Conservation (phyloP, 495 filamentous ascomycete species). For the Cenococcum geophilum region DNA sequence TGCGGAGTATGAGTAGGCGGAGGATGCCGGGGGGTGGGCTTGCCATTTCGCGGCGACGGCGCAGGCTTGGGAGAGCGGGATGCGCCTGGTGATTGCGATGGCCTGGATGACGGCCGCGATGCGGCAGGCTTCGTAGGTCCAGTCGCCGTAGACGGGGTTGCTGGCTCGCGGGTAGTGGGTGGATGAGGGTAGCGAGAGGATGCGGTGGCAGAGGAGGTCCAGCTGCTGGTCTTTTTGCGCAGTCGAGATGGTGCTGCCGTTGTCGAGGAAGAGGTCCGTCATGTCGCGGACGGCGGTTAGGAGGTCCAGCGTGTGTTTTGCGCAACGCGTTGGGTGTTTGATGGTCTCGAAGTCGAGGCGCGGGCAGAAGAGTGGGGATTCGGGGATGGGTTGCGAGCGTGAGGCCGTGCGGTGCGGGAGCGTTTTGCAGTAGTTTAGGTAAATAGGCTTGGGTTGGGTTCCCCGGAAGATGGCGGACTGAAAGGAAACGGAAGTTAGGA, state of each 20-base stretch:
- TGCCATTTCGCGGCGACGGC: conserved; percentile 16
- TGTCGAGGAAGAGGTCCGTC: conserved; percentile 29
- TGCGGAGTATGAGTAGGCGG: background rate
- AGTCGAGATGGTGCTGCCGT: conserved; percentile 4
- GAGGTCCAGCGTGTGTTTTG: conserved; percentile 11
- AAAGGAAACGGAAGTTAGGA: conserved; percentile 24
- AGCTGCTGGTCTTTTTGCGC: conserved; percentile 11
- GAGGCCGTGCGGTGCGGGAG: conserved; percentile 8
- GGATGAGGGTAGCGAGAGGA: conserved; percentile 9
- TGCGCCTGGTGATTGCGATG: conserved; percentile 33
- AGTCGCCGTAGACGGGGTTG: conserved; percentile 19
- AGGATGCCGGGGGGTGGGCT: background rate
- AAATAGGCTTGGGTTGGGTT: conserved; percentile 23
- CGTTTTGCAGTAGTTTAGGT: conserved; percentile 22
- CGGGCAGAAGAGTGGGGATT: conserved; percentile 32
- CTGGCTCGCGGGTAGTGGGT: conserved; percentile 3
- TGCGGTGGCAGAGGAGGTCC: conserved; percentile 17
- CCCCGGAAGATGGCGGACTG: conserved; percentile 29
- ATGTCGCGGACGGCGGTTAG: conserved; percentile 20
- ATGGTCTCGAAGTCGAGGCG: conserved; percentile 22
- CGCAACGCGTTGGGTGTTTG: conserved; percentile 11
- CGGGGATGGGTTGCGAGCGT: conserved; percentile 15
- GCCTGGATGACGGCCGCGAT: conserved; percentile 16
- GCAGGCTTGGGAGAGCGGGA: conserved; percentile 24
- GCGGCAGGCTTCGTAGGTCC: conserved; percentile 35